Conservation (phyloP, 1,284 basidiomycete genomes). For the Cerrena zonata region DNA sequence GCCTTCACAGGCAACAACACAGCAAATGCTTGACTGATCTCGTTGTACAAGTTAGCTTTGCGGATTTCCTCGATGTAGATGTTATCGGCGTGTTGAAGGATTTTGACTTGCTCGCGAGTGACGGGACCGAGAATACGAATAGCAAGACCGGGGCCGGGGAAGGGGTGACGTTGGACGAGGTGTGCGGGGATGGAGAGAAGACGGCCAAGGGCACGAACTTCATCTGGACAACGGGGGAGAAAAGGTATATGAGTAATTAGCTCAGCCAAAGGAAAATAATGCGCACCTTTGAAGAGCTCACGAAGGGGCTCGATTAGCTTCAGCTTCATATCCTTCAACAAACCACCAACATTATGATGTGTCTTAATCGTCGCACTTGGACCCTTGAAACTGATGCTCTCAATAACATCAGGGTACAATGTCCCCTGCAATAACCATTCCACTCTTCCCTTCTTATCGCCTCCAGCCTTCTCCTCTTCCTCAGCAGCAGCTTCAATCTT, state of each 20-base stretch:
- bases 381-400: slow-evolving; percentile 99
- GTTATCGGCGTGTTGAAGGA: slow-evolving; percentile 90
- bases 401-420: slow-evolving; percentile 98
- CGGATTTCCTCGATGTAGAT: slow-evolving; percentile 99
- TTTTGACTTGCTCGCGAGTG: slow-evolving; percentile 86
- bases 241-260: slow-evolving; percentile 7
- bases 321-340: slow-evolving; percentile 96
- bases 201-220: slow-evolving; percentile 89
- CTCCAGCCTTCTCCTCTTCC: slow-evolving; percentile 62
- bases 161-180: slow-evolving; percentile 95
- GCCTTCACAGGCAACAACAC: slow-evolving; percentile 95
- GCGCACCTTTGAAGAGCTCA: slow-evolving; percentile 93
- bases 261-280: neutral
- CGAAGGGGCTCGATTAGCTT: slow-evolving; percentile 97
- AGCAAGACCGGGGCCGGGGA: slow-evolving; percentile 98
- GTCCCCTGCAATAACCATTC: slow-evolving; percentile 99
- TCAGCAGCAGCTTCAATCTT: slow-evolving; percentile 86
- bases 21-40: slow-evolving; percentile 96
- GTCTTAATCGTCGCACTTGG: slow-evolving; percentile 99
- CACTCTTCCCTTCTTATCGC: slow-evolving; percentile 79
- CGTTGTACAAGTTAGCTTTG: slow-evolving; percentile 84
- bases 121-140: slow-evolving; percentile 97
- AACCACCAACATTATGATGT: slow-evolving; percentile 97
- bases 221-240: slow-evolving; percentile 53
- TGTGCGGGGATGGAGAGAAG: slow-evolving; percentile 88